Conservation (phyloP, 2,329 filamentous ascomycete genomes). For the Chaetomiaceae sp. region DNA sequence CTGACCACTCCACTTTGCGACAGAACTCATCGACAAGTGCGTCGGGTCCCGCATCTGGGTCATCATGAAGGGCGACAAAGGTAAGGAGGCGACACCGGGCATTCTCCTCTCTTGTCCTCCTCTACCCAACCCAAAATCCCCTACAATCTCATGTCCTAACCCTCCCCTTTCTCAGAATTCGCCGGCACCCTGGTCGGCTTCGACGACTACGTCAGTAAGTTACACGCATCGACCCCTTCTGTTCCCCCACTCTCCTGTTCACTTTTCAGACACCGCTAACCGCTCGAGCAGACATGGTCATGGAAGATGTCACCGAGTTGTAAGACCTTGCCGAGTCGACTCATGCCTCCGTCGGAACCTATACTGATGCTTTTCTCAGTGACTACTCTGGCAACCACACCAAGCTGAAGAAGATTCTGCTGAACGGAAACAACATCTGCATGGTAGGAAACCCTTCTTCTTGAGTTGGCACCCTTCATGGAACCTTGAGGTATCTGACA, state of each 20-base stretch:
- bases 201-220: constrained; percentile 99
- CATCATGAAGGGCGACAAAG: constrained; percentile 98
- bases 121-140: too few relatives aligned
- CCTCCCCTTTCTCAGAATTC: constrained; percentile 62
- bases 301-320: constrained; percentile 97
- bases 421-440: constrained; percentile 99
- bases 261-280: constrained; percentile 20
- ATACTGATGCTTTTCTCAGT: constrained; percentile 42
- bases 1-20: background rate
- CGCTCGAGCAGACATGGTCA: constrained; percentile 75
- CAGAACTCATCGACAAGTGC: constrained; percentile 98
- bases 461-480: too few relatives aligned
- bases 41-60: constrained; percentile 98
- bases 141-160: too few relatives aligned
- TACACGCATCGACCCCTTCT: background rate
- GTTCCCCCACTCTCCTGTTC: background rate
- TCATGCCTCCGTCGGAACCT: background rate
- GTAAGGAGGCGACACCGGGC: constrained; percentile 40
- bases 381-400: constrained; percentile 86
- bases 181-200: constrained; percentile 91
- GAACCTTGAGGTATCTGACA: constrained; percentile 14
- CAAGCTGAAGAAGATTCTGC: constrained; percentile 86
- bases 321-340: constrained; percentile 39
- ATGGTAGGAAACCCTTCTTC: constrained; percentile 61
- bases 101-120: too few relatives aligned